Base-by-base conservation (phyloP, 306 rosid species). In the Vicia sativa region DNA sequence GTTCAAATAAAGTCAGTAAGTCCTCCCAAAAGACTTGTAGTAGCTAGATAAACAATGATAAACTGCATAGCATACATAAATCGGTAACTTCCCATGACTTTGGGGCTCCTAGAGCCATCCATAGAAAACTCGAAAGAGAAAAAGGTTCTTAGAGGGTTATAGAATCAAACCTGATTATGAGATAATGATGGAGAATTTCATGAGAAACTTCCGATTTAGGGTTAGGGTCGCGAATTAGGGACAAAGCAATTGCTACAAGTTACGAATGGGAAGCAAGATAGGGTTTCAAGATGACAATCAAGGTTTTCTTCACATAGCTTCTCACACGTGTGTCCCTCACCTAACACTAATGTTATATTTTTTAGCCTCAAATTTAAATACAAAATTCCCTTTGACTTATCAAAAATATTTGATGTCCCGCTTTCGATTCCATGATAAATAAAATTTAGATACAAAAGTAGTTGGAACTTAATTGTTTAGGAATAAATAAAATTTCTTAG, bases 101-200 rank as follows among this genome's bases (percentile, higher is more conserved):
- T 18, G 97, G 99, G 77, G 99, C 97, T 85, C 91, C 90, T 75
- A 80, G 96, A 87, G 91, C 91, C 93, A 87, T 82, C 97, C 98
- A 88, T 93, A 71, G 85, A 76, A 34, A 46, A 60, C 52, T 16
- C 26, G 61, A 43, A 42, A 55, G 68, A 44, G 52, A 7, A 41
- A 46, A 38, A 42, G 68, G 7, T 21, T 50, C 29, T 1, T 16
- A 29, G n/a, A 87, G 80, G 78, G 79, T 68, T 81, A 68, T 50
- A 46, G 77, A 65, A 67, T 62, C 46, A 49, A 67, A 59, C 54
- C 12, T 16, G 80, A 41, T 46, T 16, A 23, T 37, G 77, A 74
- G 62, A 79, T 65, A 73, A 78, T 14, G 11, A 77, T 5, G 11
- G 46, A 53, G 77, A 60, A 28, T 71, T 78, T 79, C 96, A 89